Conservation (phyloP, 2,329 filamentous ascomycete genomes). For the Atkinsonella hypoxylon region DNA sequence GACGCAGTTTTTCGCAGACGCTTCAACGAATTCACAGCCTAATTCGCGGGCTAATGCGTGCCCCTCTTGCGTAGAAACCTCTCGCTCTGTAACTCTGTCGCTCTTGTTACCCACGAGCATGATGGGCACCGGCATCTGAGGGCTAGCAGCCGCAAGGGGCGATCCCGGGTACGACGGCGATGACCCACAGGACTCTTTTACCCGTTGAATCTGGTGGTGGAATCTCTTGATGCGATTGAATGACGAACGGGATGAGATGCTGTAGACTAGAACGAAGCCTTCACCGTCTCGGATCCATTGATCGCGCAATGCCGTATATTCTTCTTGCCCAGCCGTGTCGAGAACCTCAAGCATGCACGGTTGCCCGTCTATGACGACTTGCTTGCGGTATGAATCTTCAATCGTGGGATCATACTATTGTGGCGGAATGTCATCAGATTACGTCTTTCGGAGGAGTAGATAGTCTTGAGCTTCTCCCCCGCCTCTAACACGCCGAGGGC, state of each 20-base stretch:
- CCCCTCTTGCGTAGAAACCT: conserved; percentile 94
- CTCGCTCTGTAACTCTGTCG: conserved; percentile 88
- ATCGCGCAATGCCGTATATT: conserved; percentile 91
- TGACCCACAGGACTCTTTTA: conserved; percentile 78
- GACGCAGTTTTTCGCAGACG: conserved; percentile 94
- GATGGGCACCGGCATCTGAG: conserved; percentile 67
- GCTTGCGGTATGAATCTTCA: conserved; percentile 79
- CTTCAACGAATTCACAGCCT: conserved; percentile 93
- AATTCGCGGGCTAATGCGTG: conserved; percentile 83
- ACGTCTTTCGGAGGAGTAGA: not conserved
- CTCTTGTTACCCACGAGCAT: conserved; percentile 99
- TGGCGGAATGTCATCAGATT: conserved; percentile 1
- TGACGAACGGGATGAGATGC: conserved; percentile 91
- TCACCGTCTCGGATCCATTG: conserved; percentile 98
- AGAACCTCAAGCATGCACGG: conserved; percentile 96
- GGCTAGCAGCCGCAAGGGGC: conserved; percentile 47
- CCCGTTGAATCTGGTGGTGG: conserved; percentile 91
- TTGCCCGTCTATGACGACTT: conserved; percentile 85
- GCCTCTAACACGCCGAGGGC: not conserved
- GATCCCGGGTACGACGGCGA: conserved; percentile 69
- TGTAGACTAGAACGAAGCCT: conserved; percentile 95
- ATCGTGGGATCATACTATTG: conserved; percentile 72
- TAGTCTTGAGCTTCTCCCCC: not conserved
- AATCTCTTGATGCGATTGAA: conserved; percentile 93
- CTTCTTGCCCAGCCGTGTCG: conserved; percentile 95